These are phyloP conservation scores for Boletus eberwhitei DNA, from an alignment of 768 basidiomycete genomes.

Conservation along the genomic window DNA sequence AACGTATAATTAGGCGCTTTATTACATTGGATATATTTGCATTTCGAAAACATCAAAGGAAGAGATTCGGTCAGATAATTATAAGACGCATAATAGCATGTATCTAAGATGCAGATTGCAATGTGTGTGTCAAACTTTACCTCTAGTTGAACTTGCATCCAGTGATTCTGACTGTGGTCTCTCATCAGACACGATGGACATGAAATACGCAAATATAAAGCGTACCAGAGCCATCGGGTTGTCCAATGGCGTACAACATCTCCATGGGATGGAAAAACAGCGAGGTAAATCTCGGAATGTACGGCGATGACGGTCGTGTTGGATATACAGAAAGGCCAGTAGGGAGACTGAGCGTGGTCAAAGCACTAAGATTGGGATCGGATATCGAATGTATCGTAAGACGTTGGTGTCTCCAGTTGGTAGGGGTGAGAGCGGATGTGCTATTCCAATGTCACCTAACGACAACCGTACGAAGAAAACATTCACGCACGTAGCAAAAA, in stretches of 20 bases:
- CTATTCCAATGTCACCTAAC: conserved; percentile 30
- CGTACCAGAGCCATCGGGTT: conserved; percentile 64
- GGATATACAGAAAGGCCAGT: conserved; percentile 57
- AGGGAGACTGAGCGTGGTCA: conserved; percentile 45
- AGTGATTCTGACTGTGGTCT: conserved; percentile 47
- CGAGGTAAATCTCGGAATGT: conserved; percentile 59
- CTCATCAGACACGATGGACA: conserved; percentile 1
- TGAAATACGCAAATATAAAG: not conserved
- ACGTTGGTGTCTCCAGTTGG: conserved; percentile 66
- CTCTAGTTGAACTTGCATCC: conserved; percentile 49
- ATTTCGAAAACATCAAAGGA: conserved; percentile 3
- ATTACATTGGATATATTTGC: conserved; percentile 22
- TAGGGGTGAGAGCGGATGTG: conserved; percentile 55
- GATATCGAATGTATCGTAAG: conserved; percentile 58
- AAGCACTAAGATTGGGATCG: conserved; percentile 23
- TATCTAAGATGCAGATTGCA: not conserved
- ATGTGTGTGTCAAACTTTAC: not conserved
- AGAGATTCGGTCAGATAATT: conserved; percentile 18
- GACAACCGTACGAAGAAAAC: not conserved
- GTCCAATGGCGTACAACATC: conserved; percentile 77
- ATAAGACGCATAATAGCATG: not conserved
- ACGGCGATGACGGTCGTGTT: conserved; percentile 56
- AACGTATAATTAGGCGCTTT: conserved; percentile 1
- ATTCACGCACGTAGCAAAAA: conserved; percentile 76
- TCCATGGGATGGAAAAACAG: conserved; percentile 82